Percentiles rank a stretch among this genome's conserved stretches.
phyloP scores from a whole-genome alignment of 192 early-diverging fungal species.

The Kappamyces sp. region DNA sequence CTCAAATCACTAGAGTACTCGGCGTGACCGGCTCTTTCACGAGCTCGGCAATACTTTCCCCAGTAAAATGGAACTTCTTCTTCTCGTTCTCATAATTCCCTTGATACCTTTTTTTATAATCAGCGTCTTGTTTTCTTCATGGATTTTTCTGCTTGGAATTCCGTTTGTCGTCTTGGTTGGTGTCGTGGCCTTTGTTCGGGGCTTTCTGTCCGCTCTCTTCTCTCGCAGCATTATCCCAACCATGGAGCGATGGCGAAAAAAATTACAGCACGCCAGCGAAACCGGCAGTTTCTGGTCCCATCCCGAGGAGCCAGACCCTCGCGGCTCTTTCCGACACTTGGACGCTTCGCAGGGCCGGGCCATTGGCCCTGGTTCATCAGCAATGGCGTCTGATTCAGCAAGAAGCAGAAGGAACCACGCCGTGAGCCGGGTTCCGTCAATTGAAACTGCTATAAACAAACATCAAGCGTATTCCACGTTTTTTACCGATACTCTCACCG shows the following conservation, averaged over 20 bases:
- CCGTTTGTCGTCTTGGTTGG: conserved; percentile 13
- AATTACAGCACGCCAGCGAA: neutral
- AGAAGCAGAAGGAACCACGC: too few species aligned
- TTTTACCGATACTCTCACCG: too few species aligned
- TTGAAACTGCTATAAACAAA: too few species aligned
- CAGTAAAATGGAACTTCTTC: conserved; percentile 12
- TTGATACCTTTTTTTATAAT: conserved; percentile 17
- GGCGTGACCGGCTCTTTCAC: conserved; percentile 12
- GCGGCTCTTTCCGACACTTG: too few species aligned
- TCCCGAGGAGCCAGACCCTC: too few species aligned
- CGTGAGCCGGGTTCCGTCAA: too few species aligned
- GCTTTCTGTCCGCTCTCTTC: conserved; percentile 15
- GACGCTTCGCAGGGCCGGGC: too few species aligned
- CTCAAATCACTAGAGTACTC: conserved; percentile 14
- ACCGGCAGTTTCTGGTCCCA: neutral
- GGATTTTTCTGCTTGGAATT: conserved; percentile 14
- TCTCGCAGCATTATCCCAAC: conserved; percentile 7
- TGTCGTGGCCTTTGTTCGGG: conserved; percentile 2
- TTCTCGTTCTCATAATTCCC: conserved; percentile 14
- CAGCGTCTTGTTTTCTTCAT: conserved; percentile 1
- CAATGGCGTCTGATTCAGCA: too few species aligned
- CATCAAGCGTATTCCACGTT: too few species aligned
- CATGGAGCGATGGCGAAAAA: neutral
- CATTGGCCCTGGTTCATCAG: too few species aligned
- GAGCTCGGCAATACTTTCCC: neutral